These are phyloP conservation scores for Hansenula sp. DNA, from an alignment of 1,139 yeast species.

Conservation along the genomic window DNA sequence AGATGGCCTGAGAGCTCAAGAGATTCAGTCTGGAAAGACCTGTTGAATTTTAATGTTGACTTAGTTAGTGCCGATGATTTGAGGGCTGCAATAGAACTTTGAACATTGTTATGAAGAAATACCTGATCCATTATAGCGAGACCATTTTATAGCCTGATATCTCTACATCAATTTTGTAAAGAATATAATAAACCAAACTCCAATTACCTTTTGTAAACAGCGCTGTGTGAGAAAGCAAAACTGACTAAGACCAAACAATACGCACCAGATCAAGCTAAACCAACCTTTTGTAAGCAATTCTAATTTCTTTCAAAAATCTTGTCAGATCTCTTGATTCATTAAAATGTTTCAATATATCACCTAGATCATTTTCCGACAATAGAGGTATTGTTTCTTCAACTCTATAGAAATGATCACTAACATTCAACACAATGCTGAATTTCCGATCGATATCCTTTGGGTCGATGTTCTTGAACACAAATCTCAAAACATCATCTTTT, in stretches of 20 bases:
- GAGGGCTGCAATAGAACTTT: no score
- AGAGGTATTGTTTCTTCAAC: conserved; percentile 32
- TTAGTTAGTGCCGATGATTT: no score
- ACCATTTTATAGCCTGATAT: no score
- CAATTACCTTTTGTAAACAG: no score
- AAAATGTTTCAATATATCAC: conserved; percentile 28
- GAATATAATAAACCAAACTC: neutral
- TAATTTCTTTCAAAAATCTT: conserved; percentile 34
- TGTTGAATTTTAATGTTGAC: no score
- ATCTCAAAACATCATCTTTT: conserved; percentile 33
- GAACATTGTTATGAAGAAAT: no score
- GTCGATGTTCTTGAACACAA: conserved; percentile 42
- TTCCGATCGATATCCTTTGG: conserved; percentile 35
- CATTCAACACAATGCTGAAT: conserved; percentile 36
- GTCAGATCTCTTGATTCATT: conserved; percentile 37
- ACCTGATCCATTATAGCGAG: no score
- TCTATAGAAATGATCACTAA: conserved; percentile 33
- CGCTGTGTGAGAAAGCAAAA: no score
- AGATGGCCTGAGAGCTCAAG: no score
- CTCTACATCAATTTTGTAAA: no score
- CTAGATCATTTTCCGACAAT: conserved; percentile 26
- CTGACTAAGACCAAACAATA: no score
- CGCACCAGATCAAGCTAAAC: neutral
- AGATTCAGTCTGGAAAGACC: no score
- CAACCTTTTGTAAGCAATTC: conserved; percentile 22